Base-by-base conservation (phyloP, 2,329 filamentous ascomycete genomes). In the Raffaelea albimanens region DNA sequence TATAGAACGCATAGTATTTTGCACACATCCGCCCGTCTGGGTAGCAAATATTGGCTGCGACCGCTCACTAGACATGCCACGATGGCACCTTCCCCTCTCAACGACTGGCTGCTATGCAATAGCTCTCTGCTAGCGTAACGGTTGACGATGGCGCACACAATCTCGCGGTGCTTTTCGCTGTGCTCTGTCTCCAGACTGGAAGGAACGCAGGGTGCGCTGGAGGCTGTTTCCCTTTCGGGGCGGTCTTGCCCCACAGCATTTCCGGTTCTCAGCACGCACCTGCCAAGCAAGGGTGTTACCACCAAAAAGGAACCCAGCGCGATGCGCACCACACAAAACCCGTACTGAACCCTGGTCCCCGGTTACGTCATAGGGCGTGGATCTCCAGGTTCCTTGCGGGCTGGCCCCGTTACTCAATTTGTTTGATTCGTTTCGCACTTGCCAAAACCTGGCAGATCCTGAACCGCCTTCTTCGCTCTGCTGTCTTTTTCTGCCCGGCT, bases 361-460 rank as follows among this genome's bases (percentile, higher is more conserved):
- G 36, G 48, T 46, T 50, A 54, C 52, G 52, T 54, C 52, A 54
- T 54, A 50, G 48, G 44, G 29, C 14, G 44, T 21, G 39, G 43
- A 44, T 50, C 50, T 39, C 50, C 50, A 47, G 40, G 40, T 40
- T 40, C 38, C 22, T 43, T 25, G 21, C 45, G 19, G 23, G 33
- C 22, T 45, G 43, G 33, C 34, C 18, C 20, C 43, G 39, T 21
- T 23, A 31, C 20, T 23, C n/a, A 31, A 11, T 44, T 19, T 39
- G 33, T 18, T 39, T 43, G 41, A 3, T 44, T 13, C 18, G 29
- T 34, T 21, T 21, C 42, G 42, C 42, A 25, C 40, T 42, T 42
- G 40, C 39, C 39, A 18, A 23, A 40, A 41, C 20, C 39, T 41
- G 7, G 39, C 39, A 9, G 23, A 5, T 22, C 39, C 20, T 23